A percentile compares a stretch with the other conserved stretches of the same genome.
phyloP scores from a whole-genome alignment of 257 asterid genomes.

The Penstemon newberryi region DNA sequence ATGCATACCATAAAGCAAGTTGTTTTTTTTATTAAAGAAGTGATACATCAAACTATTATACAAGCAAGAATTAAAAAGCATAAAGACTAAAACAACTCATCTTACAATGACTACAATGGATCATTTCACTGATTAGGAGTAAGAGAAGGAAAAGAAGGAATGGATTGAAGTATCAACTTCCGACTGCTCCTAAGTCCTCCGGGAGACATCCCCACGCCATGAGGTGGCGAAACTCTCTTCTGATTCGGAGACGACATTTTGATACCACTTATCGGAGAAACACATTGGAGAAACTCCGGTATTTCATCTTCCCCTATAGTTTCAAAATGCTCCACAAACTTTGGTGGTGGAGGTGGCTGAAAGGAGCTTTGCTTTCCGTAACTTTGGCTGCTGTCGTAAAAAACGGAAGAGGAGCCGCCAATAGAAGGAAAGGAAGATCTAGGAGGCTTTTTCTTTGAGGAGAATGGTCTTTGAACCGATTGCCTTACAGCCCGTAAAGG shows the following conservation, averaged over 20 bases:
- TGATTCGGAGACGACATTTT: slow-evolving; percentile 78
- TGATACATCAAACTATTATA: not conserved
- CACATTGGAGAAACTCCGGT: slow-evolving; percentile 63
- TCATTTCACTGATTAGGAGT: slow-evolving; percentile 47
- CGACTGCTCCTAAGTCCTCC: slow-evolving; percentile 64
- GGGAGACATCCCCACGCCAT: slow-evolving; percentile 37
- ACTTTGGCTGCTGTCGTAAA: slow-evolving; percentile 33
- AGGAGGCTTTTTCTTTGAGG: slow-evolving; percentile 51
- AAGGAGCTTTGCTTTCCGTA: slow-evolving; percentile 41
- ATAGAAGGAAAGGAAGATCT: slow-evolving; percentile 49
- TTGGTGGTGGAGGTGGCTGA: slow-evolving; percentile 50
- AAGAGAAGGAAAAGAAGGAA: slow-evolving; percentile 78
- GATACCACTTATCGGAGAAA: slow-evolving; percentile 48
- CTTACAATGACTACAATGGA: slow-evolving; percentile 24
- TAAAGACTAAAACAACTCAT: not conserved
- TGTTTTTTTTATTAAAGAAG: too few relatives aligned
- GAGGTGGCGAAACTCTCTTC: slow-evolving; percentile 85
- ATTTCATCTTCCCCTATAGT: slow-evolving; percentile 55
- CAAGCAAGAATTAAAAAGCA: not conserved
- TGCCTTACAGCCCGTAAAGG: slow-evolving; percentile 49
- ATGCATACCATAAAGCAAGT: too few relatives aligned
- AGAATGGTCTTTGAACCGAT: slow-evolving; percentile 27
- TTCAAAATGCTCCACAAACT: slow-evolving; percentile 48
- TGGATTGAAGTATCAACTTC: slow-evolving; percentile 68
- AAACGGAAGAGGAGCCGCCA: slow-evolving; percentile 42